Evolutionary conservation across 1,284 basidiomycete genomes (phyloP).

Genomic region (Ceratobasidium sp.): DNA sequence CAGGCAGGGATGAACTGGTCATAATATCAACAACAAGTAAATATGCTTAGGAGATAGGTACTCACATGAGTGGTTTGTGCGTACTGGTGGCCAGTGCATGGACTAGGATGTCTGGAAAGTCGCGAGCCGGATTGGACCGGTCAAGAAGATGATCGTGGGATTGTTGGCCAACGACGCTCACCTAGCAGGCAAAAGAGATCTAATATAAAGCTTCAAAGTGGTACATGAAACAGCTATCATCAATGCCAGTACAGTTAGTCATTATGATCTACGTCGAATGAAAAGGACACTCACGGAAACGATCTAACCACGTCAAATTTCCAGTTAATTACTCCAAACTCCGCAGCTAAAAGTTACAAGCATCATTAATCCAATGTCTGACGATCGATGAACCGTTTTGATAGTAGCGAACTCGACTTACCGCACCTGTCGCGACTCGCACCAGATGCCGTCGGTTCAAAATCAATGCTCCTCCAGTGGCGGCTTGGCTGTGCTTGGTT

Average conservation of each 20-base stretch:
- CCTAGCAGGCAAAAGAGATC: background rate
- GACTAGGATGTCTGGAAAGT: constrained; percentile 16
- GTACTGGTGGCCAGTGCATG: constrained; percentile 33
- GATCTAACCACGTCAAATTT: background rate
- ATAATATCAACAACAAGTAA: no score
- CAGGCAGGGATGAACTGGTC: constrained; percentile 12
- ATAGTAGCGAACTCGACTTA: background rate
- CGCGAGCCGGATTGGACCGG: background rate
- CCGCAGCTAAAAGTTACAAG: no score
- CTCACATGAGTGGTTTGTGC: constrained; percentile 26
- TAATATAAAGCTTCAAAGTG: background rate
- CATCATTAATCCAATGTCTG: background rate
- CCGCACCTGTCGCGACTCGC: background rate
- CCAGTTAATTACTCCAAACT: background rate
- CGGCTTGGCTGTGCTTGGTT: constrained; percentile 31
- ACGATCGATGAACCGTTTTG: background rate
- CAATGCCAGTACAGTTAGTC: background rate
- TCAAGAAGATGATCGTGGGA: background rate
- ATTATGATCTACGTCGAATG: background rate
- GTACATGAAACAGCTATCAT: background rate
- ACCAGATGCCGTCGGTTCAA: constrained; percentile 17
- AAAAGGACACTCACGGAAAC: background rate
- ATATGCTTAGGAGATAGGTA: background rate
- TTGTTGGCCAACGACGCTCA: background rate
- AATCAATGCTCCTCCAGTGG: constrained; percentile 19